These are phyloP conservation scores for Zygoascus bituminiphila DNA, from an alignment of 805 yeast genomes.

Conservation along the genomic window DNA sequence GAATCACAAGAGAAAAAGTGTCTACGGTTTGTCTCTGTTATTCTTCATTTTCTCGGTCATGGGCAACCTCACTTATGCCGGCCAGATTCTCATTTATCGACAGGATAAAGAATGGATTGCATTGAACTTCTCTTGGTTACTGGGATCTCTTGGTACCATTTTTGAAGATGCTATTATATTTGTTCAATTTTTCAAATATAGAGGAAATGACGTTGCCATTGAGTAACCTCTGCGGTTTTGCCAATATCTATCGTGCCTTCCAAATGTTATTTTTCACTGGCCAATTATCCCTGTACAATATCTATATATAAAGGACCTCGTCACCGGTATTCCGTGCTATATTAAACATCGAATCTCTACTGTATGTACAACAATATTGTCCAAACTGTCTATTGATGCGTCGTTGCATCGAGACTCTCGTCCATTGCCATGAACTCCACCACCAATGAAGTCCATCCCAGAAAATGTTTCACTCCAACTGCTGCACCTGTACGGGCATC, in stretches of 20 bases:
- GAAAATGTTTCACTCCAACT: slow-evolving; percentile 77
- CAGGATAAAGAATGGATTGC: slow-evolving; percentile 51
- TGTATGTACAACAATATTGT: too few species aligned
- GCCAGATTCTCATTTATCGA: slow-evolving; percentile 60
- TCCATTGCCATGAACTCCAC: slow-evolving; percentile 81
- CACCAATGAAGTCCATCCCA: slow-evolving; percentile 90
- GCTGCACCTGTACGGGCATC: slow-evolving; percentile 67
- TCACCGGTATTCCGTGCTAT: too few species aligned
- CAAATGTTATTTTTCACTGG: too few species aligned
- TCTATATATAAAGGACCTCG: too few species aligned
- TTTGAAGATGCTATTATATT: slow-evolving; percentile 61
- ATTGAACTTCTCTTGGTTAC: slow-evolving; percentile 64
- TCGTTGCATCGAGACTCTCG: slow-evolving; percentile 29
- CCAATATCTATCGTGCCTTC: too few species aligned
- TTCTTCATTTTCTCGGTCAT: slow-evolving; percentile 66
- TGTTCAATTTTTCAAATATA: slow-evolving; percentile 56
- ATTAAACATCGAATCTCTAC: too few species aligned
- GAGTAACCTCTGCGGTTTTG: too few species aligned
- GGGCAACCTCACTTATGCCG: slow-evolving; percentile 70
- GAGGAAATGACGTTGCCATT: slow-evolving; percentile 3
- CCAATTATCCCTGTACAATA: slow-evolving; percentile 10
- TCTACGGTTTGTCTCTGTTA: slow-evolving; percentile 76
- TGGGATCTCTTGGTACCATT: slow-evolving; percentile 73
- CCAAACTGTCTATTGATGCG: too few species aligned
- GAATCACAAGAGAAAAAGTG: slow-evolving; percentile 69